phyloP scores from a whole-genome alignment of 352 stramenopile genomes.

The Phytophthora pistaciae region DNA sequence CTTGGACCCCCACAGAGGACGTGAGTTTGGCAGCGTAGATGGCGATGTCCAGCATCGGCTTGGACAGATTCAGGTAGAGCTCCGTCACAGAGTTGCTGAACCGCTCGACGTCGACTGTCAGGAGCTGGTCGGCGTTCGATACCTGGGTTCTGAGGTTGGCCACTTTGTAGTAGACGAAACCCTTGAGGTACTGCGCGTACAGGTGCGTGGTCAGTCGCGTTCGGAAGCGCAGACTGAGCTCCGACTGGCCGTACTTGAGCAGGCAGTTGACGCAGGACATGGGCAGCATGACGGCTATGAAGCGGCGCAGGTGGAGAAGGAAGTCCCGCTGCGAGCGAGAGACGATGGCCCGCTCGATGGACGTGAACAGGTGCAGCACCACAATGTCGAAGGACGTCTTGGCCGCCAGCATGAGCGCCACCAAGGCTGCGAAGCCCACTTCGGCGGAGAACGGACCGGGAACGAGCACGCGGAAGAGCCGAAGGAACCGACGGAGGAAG shows the following conservation, averaged over 20 bases:
- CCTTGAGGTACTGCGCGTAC: slow-evolving; percentile 45
- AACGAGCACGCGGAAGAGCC: slow-evolving; percentile 74
- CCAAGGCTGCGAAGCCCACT: slow-evolving; percentile 64
- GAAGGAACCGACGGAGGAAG: slow-evolving; percentile 64
- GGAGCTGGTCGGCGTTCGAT: slow-evolving; percentile 82
- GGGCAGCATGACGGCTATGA: slow-evolving; percentile 77
- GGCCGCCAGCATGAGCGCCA: slow-evolving; percentile 61
- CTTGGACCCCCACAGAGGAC: slow-evolving; percentile 69
- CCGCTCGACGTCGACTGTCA: slow-evolving; percentile 84
- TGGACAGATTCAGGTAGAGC: slow-evolving; percentile 85
- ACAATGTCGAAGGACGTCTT: slow-evolving; percentile 79
- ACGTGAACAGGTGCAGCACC: slow-evolving; percentile 74
- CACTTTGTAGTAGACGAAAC: slow-evolving; percentile 91
- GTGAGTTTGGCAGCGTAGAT: slow-evolving; percentile 76
- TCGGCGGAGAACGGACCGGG: slow-evolving; percentile 67
- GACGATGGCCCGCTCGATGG: slow-evolving; percentile 75
- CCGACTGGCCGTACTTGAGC: slow-evolving; percentile 1
- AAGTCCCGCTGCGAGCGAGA: slow-evolving; percentile 68
- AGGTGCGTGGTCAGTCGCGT: background rate
- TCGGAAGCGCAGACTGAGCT: slow-evolving; percentile 1
- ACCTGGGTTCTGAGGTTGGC: slow-evolving; percentile 88
- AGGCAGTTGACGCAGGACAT: slow-evolving; percentile 44
- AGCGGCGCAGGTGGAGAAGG: slow-evolving; percentile 65
- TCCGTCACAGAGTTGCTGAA: slow-evolving; percentile 84
- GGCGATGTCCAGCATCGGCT: slow-evolving; percentile 80